Evolutionary conservation across 768 basidiomycete species (phyloP).

Genomic region (Boletus sp.): DNA sequence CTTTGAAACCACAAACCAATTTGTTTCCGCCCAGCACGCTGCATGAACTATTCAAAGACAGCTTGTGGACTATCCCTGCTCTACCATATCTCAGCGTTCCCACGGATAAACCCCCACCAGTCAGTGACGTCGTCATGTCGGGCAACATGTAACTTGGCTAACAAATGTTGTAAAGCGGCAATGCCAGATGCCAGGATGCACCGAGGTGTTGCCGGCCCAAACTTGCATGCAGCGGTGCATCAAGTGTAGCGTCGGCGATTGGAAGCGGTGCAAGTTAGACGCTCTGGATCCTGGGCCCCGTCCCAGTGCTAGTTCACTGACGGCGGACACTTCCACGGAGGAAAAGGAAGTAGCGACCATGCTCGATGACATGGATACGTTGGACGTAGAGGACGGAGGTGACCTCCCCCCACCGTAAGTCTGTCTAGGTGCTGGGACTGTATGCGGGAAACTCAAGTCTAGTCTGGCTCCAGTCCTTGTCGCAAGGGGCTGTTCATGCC

Average conservation of each 20-base stretch:
- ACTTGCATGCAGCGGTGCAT: constrained; percentile 17
- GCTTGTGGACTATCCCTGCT: constrained; percentile 3
- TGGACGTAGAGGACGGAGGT: neutral
- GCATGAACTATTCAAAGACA: neutral
- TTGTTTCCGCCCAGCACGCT: neutral
- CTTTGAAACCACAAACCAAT: neutral
- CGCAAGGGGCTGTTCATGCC: neutral
- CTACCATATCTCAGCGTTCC: neutral
- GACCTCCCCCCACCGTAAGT: neutral
- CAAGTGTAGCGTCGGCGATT: constrained; percentile 18
- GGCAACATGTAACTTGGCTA: neutral
- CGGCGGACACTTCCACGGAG: neutral
- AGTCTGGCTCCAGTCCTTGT: neutral
- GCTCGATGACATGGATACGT: neutral
- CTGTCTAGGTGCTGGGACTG: too few species aligned
- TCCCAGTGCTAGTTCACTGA: neutral
- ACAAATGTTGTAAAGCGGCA: constrained; percentile 10
- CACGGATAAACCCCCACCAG: neutral
- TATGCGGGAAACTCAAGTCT: too few species aligned
- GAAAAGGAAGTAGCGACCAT: neutral
- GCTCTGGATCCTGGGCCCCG: neutral
- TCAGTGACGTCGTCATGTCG: neutral
- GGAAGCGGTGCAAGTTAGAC: constrained; percentile 14
- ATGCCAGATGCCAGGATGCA: constrained; percentile 17
- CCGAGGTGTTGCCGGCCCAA: constrained; percentile 4